Evolutionary conservation across 805 yeast species (phyloP), one percentile per base, ranked within the genome.

Genomic region (Zygosaccharomyces siamensis): DNA sequence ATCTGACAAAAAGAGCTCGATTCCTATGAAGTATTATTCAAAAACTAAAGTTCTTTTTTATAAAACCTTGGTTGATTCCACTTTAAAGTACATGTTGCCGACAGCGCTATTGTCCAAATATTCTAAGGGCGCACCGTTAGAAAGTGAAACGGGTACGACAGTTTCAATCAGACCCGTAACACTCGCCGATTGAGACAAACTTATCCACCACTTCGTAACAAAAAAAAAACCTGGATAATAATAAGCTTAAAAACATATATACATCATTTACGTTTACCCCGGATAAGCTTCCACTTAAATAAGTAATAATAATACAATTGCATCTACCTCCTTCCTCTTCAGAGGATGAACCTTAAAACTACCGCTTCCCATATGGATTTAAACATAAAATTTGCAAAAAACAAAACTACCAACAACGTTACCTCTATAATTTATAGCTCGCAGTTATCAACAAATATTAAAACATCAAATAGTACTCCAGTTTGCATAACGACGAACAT

Each of bases 181-280:
- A 24, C 20, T 40, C 44, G 28, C 30, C 35, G 30, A 40, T 18
- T 40, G 44, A 40, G 44, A 40, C 44, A 40, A 11, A 40, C n/a
- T 11, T 10, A 23, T 7, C 8, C 28, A 14, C 16, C 33, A 2
- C 23, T 14, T n/a, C 36, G 20, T 32, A 32, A 30, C 23, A 18
- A 40, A 38, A 40, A 28, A 24, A 12, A 12, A 5, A 26, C 18
- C 23, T 20, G 21, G 39, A 31, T 24, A 16, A 10, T 31, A 28
- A 39, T 16, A 26, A 16, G 28, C 27, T 28, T 23, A 43, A 24
- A 43, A 43, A 32, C 23, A 43, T 32, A 32, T 32, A 43, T 43
- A 43, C 23, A 32, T 43, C 12, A 33, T 16, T 16, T 23, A n/a
- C 30, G 36, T 32, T 4, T n/a, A 32, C 20, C 20, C 18, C 36